A percentile compares a stretch with the other conserved stretches of the same genome.
Conservation (phyloP, 345 rosid genomes). For the Anacardium occidentale region DNA sequence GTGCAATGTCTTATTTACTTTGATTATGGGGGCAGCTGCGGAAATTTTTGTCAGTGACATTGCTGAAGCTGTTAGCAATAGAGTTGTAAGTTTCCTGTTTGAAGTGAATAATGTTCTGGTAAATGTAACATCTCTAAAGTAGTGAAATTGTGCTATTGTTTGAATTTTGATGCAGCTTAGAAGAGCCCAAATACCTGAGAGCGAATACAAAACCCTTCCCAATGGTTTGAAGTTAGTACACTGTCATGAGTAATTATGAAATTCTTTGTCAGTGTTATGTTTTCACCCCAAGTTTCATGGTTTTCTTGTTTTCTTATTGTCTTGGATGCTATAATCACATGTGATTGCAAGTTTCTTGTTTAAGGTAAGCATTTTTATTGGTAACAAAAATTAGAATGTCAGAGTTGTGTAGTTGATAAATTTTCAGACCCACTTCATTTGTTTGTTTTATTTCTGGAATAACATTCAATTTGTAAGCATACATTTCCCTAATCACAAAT, state of each 20-base stretch:
- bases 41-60: constrained; percentile 44
- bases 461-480: not conserved
- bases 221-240: constrained; percentile 79
- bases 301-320: not conserved
- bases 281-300: not conserved
- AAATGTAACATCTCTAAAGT: not conserved
- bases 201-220: constrained; percentile 76
- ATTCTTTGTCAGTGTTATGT: not conserved
- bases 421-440: not conserved
- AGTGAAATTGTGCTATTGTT: constrained; percentile 15
- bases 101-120: not conserved
- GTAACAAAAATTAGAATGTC: not conserved
- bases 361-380: not conserved
- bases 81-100: constrained; percentile 64
- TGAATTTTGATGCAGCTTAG: constrained; percentile 57
- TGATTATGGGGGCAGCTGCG: constrained; percentile 44
- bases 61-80: constrained; percentile 80
- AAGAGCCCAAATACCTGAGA: constrained; percentile 82
- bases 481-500: not conserved
- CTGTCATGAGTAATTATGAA: not conserved
- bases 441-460: not conserved
- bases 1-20: constrained; percentile 7
- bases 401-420: not conserved
- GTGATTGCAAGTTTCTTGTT: not conserved
- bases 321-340: not conserved